These are phyloP conservation scores for Alternaria triticimaculans DNA, from an alignment of 2,329 filamentous ascomycete genomes.

Conservation along the genomic window DNA sequence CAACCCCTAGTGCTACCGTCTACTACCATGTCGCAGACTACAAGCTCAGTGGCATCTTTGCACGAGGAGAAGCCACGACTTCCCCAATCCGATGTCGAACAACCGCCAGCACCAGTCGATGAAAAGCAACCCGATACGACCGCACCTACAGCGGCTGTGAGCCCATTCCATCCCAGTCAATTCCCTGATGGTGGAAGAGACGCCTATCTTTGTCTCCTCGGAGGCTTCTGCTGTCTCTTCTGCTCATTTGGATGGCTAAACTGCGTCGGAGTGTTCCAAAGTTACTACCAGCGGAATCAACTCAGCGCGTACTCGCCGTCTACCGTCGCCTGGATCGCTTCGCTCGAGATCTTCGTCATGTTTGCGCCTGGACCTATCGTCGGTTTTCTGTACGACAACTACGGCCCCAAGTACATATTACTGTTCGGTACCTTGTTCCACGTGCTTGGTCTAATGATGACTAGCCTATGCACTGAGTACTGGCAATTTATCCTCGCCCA, in stretches of 20 bases:
- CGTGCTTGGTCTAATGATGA: constrained; percentile 70
- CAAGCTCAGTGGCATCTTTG: constrained; percentile 22
- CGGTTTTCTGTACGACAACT: constrained; percentile 69
- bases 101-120: constrained; percentile 11
- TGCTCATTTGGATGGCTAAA: constrained; percentile 54
- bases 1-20: neutral
- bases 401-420: constrained; percentile 65
- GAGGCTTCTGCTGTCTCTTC: constrained; percentile 37
- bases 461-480: constrained; percentile 62
- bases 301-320: constrained; percentile 48
- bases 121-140: constrained; percentile 16
- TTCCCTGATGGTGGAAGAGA: constrained; percentile 49
- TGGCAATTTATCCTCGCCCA: constrained; percentile 64
- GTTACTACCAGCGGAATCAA: constrained; percentile 55
- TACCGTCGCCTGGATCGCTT: constrained; percentile 56
- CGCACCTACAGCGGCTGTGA: constrained; percentile 11
- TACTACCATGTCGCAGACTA: constrained; percentile 16
- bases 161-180: constrained; percentile 38
- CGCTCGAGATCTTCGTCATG: constrained; percentile 57
- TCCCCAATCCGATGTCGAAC: constrained; percentile 20
- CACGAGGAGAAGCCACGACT: constrained; percentile 21
- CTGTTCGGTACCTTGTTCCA: constrained; percentile 61
- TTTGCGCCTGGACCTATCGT: constrained; percentile 64
- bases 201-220: constrained; percentile 43
- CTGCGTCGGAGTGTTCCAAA: constrained; percentile 55